Conservation (phyloP, 345 rosid species). For the Hibiscus mutabilis region DNA sequence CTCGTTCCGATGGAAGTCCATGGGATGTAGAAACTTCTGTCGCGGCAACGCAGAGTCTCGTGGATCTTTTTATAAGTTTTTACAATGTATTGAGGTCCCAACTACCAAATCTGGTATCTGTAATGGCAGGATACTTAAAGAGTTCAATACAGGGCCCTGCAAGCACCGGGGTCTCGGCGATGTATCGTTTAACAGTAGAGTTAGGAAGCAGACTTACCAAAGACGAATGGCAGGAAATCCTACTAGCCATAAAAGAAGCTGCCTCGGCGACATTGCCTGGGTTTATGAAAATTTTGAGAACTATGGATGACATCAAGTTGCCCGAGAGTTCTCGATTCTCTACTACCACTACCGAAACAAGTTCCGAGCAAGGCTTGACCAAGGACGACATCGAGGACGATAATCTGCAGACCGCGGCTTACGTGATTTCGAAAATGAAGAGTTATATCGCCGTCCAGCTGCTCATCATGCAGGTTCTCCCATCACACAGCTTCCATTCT, state of each 20-base stretch:
- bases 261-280: conserved; percentile 56
- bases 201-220: conserved; percentile 52
- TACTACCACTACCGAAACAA: conserved; percentile 37
- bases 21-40: conserved; percentile 82
- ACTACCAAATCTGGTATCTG: conserved; percentile 48
- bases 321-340: conserved; percentile 26
- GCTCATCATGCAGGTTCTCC: conserved; percentile 60
- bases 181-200: conserved; percentile 57
- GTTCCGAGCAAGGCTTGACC: conserved; percentile 53
- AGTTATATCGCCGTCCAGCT: conserved; percentile 75
- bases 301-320: conserved; percentile 54
- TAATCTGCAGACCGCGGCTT: conserved; percentile 65
- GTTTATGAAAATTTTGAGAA: conserved; percentile 66
- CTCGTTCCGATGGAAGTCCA: conserved; percentile 38
- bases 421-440: conserved; percentile 75
- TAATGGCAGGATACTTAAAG: conserved; percentile 64
- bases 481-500: not conserved
- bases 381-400: conserved; percentile 67
- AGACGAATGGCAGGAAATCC: conserved; percentile 71
- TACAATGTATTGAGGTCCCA: conserved; percentile 58
- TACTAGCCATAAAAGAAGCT: conserved; percentile 64
- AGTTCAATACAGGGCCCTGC: conserved; percentile 83
- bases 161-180: conserved; percentile 64
- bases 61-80: conserved; percentile 58
- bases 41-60: conserved; percentile 61